Conservation (phyloP, 345 rosid genomes). For the Lumnitzera racemosa region DNA sequence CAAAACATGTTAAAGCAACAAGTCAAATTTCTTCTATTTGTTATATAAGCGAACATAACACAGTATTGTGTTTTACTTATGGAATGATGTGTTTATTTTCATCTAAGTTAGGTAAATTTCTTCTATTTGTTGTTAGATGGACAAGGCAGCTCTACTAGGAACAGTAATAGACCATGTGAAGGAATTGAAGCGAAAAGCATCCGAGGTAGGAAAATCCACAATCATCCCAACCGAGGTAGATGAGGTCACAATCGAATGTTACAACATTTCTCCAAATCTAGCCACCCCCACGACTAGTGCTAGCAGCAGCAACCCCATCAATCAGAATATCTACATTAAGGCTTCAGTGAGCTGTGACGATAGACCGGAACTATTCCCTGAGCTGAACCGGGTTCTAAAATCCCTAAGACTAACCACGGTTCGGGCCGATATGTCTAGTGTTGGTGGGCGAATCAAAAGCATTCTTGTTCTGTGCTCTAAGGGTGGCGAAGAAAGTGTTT, state of each 20-base stretch:
- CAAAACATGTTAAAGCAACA: neutral
- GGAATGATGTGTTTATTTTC: neutral
- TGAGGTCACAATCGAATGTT: conserved; percentile 52
- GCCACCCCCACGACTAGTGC: conserved; percentile 1
- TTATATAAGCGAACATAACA: neutral
- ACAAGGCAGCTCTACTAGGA: conserved; percentile 83
- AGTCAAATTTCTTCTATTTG: no score
- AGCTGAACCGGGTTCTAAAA: conserved; percentile 46
- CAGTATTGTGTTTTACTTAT: neutral
- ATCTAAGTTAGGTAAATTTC: neutral
- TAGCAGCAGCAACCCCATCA: neutral
- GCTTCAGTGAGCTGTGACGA: conserved; percentile 81
- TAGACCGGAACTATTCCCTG: conserved; percentile 65
- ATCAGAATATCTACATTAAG: conserved; percentile 24
- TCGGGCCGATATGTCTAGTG: conserved; percentile 48
- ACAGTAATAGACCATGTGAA: conserved; percentile 67
- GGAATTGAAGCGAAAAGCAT: conserved; percentile 59
- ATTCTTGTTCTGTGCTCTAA: conserved; percentile 40
- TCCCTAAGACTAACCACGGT: conserved; percentile 45
- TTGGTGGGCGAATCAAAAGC: conserved; percentile 73
- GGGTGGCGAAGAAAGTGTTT: conserved; percentile 17
- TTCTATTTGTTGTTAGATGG: conserved; percentile 35
- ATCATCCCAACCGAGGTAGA: conserved; percentile 62
- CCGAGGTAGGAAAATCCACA: conserved; percentile 35
- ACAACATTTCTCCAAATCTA: conserved; percentile 10